Evolutionary conservation across 495 filamentous ascomycete species (phyloP), one percentile per base, ranked within the genome.

Genomic region (Entonaema liquescens): DNA sequence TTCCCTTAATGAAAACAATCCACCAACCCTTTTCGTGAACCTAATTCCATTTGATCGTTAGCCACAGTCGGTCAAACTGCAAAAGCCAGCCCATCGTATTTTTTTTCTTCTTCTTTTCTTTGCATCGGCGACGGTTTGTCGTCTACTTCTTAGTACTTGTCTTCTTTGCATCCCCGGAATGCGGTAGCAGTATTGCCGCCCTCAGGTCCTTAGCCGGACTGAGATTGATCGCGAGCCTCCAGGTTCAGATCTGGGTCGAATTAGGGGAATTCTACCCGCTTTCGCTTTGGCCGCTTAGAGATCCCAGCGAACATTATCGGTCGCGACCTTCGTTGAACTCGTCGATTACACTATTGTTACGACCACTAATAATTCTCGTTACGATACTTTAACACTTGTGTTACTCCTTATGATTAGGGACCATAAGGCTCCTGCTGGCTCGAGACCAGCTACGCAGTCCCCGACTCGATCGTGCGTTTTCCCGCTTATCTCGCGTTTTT

Each of bases 161-260:
- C 49, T 59, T 59, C n/a, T 35, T 73, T 69, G 58, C 38, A 49
- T 71, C 67, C 68, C 62, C 81, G 83, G 80, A 83, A 85, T 85
- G 83, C 78, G 83, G 83, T 85, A 85, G 80, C 78, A 77, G 72
- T 66, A 67, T 78, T 76, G 77, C 73, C 78, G 78, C 68, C 76
- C 83, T 85, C 83, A 84, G 83, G 79, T 84, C 83, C 83, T 76
- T 83, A 73, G 78, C 80, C 76, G 83, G 83, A 85, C 83, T 85
- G 83, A 83, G 83, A 74, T 77, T 74, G 73, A 70, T 72, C 69
- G 73, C 68, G 70, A 76, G 52, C 52, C 61, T 62, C 61, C 49
- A 68, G 70, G 55, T 57, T 56, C 21, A 55, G 59, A 52, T 47
- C 55, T 47, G 8, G 58, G 35, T 57, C 31, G 35, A 59, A 17